A percentile compares a stretch with the other conserved stretches of the same genome.
These are phyloP conservation scores for Schizophyllum commune DNA, from an alignment of 1,284 basidiomycete species.

Conservation along the genomic window DNA sequence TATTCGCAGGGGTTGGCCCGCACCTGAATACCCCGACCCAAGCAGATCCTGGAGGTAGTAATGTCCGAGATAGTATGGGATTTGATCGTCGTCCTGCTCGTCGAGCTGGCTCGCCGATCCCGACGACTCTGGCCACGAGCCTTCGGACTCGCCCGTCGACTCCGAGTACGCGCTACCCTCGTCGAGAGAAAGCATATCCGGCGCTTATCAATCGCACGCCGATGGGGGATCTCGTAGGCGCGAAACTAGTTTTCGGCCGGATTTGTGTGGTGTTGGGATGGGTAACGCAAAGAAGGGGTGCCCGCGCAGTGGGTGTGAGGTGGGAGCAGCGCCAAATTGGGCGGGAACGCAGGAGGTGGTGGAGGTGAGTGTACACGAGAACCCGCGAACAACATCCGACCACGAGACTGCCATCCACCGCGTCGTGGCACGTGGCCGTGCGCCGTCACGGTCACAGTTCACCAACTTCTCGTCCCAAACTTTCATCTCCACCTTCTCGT, in stretches of 20 bases:
- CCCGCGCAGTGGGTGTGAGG: not conserved
- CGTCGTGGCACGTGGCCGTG: not conserved
- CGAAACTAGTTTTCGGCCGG: not conserved
- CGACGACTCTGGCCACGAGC: not conserved
- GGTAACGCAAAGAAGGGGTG: not conserved
- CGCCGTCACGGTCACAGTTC: no score
- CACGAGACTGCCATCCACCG: not conserved
- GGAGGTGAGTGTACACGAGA: not conserved
- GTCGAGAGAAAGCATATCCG: not conserved
- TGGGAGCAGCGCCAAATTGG: not conserved
- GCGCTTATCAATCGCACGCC: not conserved
- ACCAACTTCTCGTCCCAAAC: no score
- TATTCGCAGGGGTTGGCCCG: not conserved
- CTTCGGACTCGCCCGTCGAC: not conserved
- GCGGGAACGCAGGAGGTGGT: no score
- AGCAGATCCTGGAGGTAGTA: constrained; percentile 11
- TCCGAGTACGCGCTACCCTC: not conserved
- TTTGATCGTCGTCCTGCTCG: constrained; percentile 1
- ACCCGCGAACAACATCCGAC: not conserved
- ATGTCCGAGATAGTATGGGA: constrained; percentile 11
- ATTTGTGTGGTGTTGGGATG: not conserved
- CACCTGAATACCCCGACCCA: constrained; percentile 12
- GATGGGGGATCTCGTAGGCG: not conserved
- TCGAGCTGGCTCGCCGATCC: not conserved
- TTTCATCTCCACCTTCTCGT: no score